phyloP scores from a whole-genome alignment of 140 eudicot genomes.

The Anethum foeniculum region DNA sequence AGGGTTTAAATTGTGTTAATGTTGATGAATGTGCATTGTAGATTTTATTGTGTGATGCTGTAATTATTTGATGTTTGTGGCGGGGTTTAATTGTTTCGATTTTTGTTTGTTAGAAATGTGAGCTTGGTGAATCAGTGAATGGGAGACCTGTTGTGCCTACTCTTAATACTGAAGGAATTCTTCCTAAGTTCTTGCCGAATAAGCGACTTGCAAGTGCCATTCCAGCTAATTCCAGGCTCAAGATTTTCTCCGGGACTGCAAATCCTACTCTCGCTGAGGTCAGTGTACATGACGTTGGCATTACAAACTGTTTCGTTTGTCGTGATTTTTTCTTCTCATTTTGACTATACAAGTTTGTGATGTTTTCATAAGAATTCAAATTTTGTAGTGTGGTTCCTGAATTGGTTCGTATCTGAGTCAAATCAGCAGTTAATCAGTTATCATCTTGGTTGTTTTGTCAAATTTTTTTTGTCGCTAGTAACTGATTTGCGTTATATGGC shows the following conservation, averaged over 20 bases:
- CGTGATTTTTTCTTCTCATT: not conserved
- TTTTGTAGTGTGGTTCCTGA: not conserved
- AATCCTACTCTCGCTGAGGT: slow-evolving; percentile 88
- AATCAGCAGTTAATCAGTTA: not conserved
- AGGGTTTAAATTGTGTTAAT: not conserved
- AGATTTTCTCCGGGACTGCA: slow-evolving; percentile 81
- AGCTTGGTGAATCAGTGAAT: slow-evolving; percentile 45
- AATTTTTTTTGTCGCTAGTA: not conserved
- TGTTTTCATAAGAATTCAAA: not conserved
- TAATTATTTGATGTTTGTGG: not conserved
- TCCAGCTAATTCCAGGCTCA: slow-evolving; percentile 50
- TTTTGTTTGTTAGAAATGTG: slow-evolving; percentile 41
- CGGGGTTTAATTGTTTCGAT: not conserved
- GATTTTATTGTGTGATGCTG: not conserved
- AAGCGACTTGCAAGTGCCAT: slow-evolving; percentile 49
- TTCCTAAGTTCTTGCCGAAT: slow-evolving; percentile 52
- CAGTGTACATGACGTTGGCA: not conserved
- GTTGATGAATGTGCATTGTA: too few species aligned
- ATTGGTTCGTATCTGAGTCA: not conserved
- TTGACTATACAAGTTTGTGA: not conserved
- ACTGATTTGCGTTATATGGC: not conserved
- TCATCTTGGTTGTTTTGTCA: not conserved
- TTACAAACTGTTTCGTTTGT: not conserved
- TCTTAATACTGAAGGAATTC: slow-evolving; percentile 37
- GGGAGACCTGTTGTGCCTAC: slow-evolving; percentile 63